phyloP scores from a whole-genome alignment of 805 yeast genomes.

The Metschnikowia hibisci region DNA sequence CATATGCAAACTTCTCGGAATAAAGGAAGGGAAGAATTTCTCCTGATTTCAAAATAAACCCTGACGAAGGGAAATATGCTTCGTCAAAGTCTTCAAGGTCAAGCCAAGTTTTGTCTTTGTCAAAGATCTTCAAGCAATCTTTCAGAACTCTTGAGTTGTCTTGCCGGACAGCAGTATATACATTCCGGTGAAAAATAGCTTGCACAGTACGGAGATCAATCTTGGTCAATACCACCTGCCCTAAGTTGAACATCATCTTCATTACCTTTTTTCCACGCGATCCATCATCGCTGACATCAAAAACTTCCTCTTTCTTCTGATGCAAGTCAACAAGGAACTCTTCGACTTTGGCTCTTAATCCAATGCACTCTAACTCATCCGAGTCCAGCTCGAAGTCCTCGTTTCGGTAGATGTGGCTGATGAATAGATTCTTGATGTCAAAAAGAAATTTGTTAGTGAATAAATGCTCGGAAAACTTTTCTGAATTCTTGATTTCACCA shows the following conservation, averaged over 20 bases:
- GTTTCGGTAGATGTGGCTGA: slow-evolving; percentile 68
- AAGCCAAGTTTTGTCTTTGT: slow-evolving; percentile 56
- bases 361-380: slow-evolving; percentile 56
- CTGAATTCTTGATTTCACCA: slow-evolving; percentile 48
- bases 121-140: slow-evolving; percentile 38
- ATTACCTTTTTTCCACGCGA: slow-evolving; percentile 45
- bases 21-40: slow-evolving; percentile 57
- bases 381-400: slow-evolving; percentile 31
- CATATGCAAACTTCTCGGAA: slow-evolving; percentile 67
- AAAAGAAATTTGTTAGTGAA: slow-evolving; percentile 78
- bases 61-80: slow-evolving; percentile 41
- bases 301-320: slow-evolving; percentile 37
- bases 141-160: slow-evolving; percentile 8
- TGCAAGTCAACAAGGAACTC: slow-evolving; percentile 38
- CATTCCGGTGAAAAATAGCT: slow-evolving; percentile 40
- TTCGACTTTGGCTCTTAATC: slow-evolving; percentile 51
- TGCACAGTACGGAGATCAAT: slow-evolving; percentile 60
- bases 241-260: slow-evolving; percentile 61
- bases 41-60: slow-evolving; percentile 38
- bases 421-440: slow-evolving; percentile 63
- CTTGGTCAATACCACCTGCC: slow-evolving; percentile 53
- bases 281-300: slow-evolving; percentile 40
- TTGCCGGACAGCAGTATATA: slow-evolving; percentile 17
- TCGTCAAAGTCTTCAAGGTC: slow-evolving; percentile 62
- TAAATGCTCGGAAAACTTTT: slow-evolving; percentile 72